These are phyloP conservation scores for Cochlearia excelsa DNA, from an alignment of 345 rosid species.

Conservation along the genomic window DNA sequence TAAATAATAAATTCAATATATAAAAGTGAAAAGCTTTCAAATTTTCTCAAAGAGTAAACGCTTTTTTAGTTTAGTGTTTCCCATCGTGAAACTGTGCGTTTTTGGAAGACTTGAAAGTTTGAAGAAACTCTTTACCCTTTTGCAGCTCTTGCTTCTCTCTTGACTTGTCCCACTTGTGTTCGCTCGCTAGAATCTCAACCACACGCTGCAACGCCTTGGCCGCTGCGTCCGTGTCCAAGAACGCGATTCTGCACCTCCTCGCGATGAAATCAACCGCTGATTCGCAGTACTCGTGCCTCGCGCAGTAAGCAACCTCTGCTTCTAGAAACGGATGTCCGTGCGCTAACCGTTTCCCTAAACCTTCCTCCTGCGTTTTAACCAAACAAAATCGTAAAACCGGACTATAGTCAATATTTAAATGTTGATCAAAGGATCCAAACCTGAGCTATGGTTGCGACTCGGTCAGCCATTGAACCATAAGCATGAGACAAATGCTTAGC, in stretches of 20 bases:
- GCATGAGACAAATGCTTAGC: conserved; percentile 95
- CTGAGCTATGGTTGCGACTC: conserved; percentile 92
- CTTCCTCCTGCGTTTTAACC: conserved; percentile 54
- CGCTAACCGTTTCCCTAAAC: conserved; percentile 85
- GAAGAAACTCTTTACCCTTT: conserved; percentile 62
- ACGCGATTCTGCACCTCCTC: conserved; percentile 89
- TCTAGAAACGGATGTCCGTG: conserved; percentile 75
- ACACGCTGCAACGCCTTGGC: conserved; percentile 74
- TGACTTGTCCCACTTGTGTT: conserved; percentile 74
- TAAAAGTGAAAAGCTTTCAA: too few species aligned
- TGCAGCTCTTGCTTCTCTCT: conserved; percentile 66
- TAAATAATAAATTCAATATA: too few species aligned
- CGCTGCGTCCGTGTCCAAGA: conserved; percentile 95
- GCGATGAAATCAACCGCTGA: conserved; percentile 92
- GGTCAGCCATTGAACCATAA: conserved; percentile 79
- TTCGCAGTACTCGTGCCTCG: conserved; percentile 85
- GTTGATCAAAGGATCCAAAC: conserved; percentile 36
- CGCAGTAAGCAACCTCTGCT: conserved; percentile 75
- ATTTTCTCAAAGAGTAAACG: too few species aligned
- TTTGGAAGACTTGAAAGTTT: conserved; percentile 87
- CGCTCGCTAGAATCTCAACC: conserved; percentile 66
- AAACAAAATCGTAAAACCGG: background rate
- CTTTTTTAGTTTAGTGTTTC: conserved; percentile 49
- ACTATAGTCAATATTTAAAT: background rate
- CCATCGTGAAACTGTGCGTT: conserved; percentile 95